Base-by-base conservation (phyloP, 164 flowering plant species). In the Cinnamomum micranthum region DNA sequence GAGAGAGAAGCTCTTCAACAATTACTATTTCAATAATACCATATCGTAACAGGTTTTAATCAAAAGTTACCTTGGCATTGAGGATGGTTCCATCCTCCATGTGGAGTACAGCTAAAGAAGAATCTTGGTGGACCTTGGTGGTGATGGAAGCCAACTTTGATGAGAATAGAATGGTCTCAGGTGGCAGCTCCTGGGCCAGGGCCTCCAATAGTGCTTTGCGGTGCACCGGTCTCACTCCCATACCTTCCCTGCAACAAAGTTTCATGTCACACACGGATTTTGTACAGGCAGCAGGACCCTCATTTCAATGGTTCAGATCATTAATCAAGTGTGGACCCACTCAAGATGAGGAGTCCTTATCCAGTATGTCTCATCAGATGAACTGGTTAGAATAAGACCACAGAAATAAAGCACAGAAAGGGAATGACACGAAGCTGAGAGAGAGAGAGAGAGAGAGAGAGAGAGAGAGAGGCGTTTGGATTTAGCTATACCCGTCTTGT, bases 161-260 rank as follows among this genome's bases (percentile, higher is more conserved):
- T 17, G 82, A 78, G 76, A 81, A 86, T 25, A 84, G 86, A 68
- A 86, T 82, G 0, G 81, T 20, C 2, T 59, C 59, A 7, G 20
- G 10, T 2, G 84, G 87, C 63, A 82, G 80, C 33, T 84, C 87
- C 59, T 78, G 76, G n/a, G 86, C 88, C 70, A 86, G 68, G 13
- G 85, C 76, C 75, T 78, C 77, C 3, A 86, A 55, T 23, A 86
- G 58, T 50, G 71, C 68, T 50, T 69, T 81, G 12, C 87, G 82
- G 51, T 80, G 84, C 11, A 86, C 82, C 2, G 67, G 3, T 41
- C 80, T 78, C 2, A 71, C n/a, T 20, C 77, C 80, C 25, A n/a
- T 2, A 11, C 64, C 59, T 3, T 51, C 71, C 65, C 78, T 74
- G 74, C 52, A 65, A 64, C 13, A 24, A 25, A 27, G 1, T 4